These are phyloP conservation scores for Globisporangium alternatum DNA, from an alignment of 352 stramenopile genomes.

Conservation along the genomic window DNA sequence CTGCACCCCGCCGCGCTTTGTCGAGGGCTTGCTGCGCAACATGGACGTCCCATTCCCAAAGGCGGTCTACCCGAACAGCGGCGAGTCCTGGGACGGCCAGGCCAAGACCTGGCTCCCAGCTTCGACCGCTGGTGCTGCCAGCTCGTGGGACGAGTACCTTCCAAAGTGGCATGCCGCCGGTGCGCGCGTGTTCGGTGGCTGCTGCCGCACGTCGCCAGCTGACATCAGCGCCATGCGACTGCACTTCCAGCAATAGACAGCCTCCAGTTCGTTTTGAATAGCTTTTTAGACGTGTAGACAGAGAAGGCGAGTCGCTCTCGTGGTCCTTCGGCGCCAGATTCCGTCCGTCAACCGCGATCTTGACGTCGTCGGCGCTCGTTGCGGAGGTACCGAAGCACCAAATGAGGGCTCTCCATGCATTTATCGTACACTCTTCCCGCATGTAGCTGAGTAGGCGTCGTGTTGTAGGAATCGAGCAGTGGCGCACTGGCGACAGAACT, in stretches of 20 bases:
- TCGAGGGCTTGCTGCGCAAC: conserved; percentile 53
- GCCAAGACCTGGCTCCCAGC: conserved; percentile 70
- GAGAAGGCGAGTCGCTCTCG: conserved; percentile 4
- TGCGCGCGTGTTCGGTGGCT: conserved; percentile 76
- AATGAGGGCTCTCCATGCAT: conserved; percentile 9
- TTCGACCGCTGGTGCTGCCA: conserved; percentile 29
- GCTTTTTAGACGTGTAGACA: neutral
- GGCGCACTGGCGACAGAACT: neutral
- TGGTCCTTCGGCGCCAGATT: conserved; percentile 8
- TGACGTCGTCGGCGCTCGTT: conserved; percentile 20
- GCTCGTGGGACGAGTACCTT: conserved; percentile 53
- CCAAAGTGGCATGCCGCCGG: conserved; percentile 70
- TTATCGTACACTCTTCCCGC: conserved; percentile 4
- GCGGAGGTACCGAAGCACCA: conserved; percentile 29
- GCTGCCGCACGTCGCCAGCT: conserved; percentile 72
- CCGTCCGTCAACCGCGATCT: conserved; percentile 1
- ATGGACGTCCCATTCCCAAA: conserved; percentile 50
- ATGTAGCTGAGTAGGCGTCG: neutral
- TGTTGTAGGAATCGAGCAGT: conserved; percentile 1
- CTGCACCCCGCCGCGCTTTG: conserved; percentile 74
- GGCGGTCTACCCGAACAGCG: conserved; percentile 84
- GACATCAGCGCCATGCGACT: conserved; percentile 66
- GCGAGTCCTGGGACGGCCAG: conserved; percentile 74
- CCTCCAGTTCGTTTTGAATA: neutral
- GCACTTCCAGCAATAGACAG: conserved; percentile 34